Evolutionary conservation across 2,329 filamentous ascomycete genomes (phyloP).

Genomic region (Fusarium buharicum): DNA sequence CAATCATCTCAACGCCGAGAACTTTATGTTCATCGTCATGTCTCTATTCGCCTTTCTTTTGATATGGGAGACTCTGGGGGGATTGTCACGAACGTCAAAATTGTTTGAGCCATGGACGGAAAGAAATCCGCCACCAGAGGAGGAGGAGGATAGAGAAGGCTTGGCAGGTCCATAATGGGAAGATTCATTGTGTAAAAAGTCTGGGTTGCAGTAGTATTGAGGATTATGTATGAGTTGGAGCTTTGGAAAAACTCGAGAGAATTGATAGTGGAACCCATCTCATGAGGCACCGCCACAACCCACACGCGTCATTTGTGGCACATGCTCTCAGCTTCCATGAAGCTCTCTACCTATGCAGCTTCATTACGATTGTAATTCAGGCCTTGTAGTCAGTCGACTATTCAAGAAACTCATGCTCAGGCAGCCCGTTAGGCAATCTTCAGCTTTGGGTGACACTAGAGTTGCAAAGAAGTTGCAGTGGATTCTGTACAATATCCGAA

Average conservation of each 20-base stretch:
- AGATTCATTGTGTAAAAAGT: neutral
- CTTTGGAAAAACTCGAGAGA: neutral
- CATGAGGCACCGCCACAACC: constrained; percentile 20
- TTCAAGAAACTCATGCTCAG: too few species aligned
- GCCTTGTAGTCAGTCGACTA: neutral
- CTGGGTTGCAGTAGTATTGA: neutral
- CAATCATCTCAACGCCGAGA: constrained; percentile 45
- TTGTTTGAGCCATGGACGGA: constrained; percentile 51
- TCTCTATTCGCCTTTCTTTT: constrained; percentile 55
- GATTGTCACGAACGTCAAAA: constrained; percentile 45
- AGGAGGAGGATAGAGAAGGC: constrained; percentile 37
- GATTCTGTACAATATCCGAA: neutral
- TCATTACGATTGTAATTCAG: neutral
- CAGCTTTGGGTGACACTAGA: too few species aligned
- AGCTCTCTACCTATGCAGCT: neutral
- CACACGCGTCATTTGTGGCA: constrained; percentile 31
- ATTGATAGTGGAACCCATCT: constrained; percentile 1
- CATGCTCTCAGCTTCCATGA: constrained; percentile 6
- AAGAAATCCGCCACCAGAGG: constrained; percentile 44
- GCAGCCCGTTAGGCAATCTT: constrained; percentile 9
- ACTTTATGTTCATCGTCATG: constrained; percentile 57
- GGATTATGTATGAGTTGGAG: neutral
- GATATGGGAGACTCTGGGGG: constrained; percentile 57
- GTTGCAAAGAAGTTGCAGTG: neutral
- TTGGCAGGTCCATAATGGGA: constrained; percentile 10